These are phyloP conservation scores for Magnolia kwangsiensis DNA, from an alignment of 164 flowering plant genomes.

Conservation along the genomic window DNA sequence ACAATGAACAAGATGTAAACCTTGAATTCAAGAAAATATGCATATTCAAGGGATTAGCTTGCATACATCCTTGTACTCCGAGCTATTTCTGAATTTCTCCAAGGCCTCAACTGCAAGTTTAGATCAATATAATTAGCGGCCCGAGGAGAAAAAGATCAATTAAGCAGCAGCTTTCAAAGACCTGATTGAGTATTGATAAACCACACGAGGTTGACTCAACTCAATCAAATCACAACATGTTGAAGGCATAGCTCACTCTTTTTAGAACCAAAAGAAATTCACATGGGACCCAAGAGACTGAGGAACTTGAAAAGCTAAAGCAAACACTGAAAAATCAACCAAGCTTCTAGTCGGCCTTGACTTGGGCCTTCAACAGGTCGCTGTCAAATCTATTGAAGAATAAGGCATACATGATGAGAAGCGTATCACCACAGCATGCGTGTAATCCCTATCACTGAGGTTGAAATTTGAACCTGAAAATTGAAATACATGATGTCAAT, in stretches of 20 bases:
- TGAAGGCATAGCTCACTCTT: not conserved
- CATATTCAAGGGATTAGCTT: constrained; percentile 1
- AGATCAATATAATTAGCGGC: constrained; percentile 5
- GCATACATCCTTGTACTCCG: constrained; percentile 66
- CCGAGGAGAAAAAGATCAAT: not conserved
- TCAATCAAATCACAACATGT: not conserved
- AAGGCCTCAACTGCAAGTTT: constrained; percentile 66
- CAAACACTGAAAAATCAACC: not conserved
- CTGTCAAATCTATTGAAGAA: not conserved
- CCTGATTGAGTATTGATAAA: not conserved
- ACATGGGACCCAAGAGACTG: not conserved
- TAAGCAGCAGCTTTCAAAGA: not conserved
- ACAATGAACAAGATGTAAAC: no score
- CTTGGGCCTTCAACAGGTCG: not conserved
- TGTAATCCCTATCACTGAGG: constrained; percentile 40
- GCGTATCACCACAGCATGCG: constrained; percentile 67
- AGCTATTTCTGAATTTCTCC: constrained; percentile 49
- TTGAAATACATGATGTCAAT: not conserved
- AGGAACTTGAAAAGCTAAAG: not conserved
- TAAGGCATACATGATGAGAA: constrained; percentile 69
- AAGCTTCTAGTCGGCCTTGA: not conserved
- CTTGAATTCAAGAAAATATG: not conserved
- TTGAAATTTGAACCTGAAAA: constrained; percentile 68
- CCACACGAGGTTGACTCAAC: not conserved
- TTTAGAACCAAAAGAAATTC: not conserved